Percentiles rank a stretch among this genome's conserved stretches.
These are phyloP conservation scores for Talaromyces sp. DNA, from an alignment of 2,329 filamentous ascomycete species.

Conservation along the genomic window DNA sequence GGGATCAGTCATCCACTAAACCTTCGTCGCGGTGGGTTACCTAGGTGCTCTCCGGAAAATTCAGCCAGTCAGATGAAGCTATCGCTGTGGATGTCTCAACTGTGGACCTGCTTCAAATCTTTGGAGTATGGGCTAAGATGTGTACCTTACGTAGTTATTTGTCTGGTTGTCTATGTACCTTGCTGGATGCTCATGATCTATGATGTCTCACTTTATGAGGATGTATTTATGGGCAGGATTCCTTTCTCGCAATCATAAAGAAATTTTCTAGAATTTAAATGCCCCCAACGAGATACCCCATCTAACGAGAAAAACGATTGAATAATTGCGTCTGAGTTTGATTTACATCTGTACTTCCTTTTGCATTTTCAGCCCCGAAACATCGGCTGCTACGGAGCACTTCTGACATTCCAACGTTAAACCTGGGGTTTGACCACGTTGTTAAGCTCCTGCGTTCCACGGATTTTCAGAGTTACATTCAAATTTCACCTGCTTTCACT, in stretches of 20 bases:
- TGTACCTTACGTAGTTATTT: constrained; percentile 1
- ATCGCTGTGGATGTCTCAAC: neutral
- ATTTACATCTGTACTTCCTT: neutral
- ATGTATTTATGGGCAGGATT: neutral
- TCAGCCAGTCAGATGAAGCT: neutral
- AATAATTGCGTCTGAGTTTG: neutral
- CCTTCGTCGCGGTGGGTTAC: neutral
- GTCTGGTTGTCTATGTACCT: neutral
- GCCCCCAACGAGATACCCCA: neutral
- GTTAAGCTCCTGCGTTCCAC: neutral
- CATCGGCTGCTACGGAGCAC: neutral
- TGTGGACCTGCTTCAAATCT: neutral
- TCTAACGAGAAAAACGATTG: neutral
- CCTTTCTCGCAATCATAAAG: neutral
- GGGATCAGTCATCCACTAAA: neutral
- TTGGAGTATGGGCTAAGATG: neutral
- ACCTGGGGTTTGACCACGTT: neutral
- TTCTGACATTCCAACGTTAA: neutral
- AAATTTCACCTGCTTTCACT: too few species aligned
- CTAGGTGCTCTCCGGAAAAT: neutral
- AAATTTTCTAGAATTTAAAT: neutral
- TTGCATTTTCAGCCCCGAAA: neutral
- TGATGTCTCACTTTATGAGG: neutral
- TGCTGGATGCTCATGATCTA: neutral
- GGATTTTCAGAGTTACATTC: neutral